phyloP scores from a whole-genome alignment of 73 alveolate species.

The Paramecium biaurelia region DNA sequence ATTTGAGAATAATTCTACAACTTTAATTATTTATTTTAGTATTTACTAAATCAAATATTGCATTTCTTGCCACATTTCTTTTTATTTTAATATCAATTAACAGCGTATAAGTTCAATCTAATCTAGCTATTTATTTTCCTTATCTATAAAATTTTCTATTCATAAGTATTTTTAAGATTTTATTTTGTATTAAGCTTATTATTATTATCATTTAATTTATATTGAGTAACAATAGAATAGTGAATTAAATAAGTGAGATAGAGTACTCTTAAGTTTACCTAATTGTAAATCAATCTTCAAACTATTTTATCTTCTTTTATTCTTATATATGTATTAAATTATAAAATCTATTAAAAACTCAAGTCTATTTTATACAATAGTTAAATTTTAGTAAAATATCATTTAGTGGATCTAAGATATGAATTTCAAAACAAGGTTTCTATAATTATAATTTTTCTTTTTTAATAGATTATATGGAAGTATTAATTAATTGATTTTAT shows the following conservation, averaged over 20 bases:
- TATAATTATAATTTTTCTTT: neutral
- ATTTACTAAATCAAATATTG: neutral
- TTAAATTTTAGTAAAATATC: neutral
- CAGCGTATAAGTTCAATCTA: too few species aligned
- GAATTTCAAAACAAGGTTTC: neutral
- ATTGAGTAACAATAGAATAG: neutral
- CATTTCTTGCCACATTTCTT: neutral
- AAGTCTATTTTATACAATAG: neutral
- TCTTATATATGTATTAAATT: neutral
- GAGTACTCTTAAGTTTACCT: neutral
- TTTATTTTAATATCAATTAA: neutral
- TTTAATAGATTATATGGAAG: neutral
- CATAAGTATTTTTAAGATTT: neutral
- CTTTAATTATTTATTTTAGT: neutral
- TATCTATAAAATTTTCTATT: neutral
- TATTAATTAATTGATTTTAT: conserved; percentile 17
- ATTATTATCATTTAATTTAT: neutral
- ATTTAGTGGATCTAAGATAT: neutral
- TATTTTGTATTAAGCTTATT: neutral
- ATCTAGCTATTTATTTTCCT: neutral
- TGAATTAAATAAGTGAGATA: neutral
- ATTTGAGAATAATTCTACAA: neutral
- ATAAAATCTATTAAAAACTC: neutral
- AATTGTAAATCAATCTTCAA: neutral
- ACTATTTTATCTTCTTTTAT: neutral